Conservation (phyloP, 2,329 filamentous ascomycete species). For the Botrytis tulipae region DNA sequence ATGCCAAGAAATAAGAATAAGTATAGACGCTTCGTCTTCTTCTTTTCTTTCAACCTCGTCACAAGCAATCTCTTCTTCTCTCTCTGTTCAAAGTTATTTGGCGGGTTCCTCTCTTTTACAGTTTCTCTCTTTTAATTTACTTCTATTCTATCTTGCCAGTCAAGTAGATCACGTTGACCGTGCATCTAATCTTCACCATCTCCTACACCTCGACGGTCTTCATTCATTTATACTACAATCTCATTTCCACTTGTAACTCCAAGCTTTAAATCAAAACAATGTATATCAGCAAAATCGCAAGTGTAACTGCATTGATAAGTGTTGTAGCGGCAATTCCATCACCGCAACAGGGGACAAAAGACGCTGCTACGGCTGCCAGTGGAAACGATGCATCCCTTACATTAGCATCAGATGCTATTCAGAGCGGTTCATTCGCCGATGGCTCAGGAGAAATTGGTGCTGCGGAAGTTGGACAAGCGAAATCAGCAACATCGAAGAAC, state of each 20-base stretch:
- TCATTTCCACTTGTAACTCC: slow-evolving; percentile 6
- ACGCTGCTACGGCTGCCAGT: slow-evolving; percentile 3
- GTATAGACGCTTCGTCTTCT: slow-evolving; percentile 30
- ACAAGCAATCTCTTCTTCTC: slow-evolving; percentile 27
- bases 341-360: slow-evolving; percentile 17
- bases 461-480: slow-evolving; percentile 32
- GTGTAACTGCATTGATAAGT: slow-evolving; percentile 31
- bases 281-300: slow-evolving; percentile 31
- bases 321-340: slow-evolving; percentile 27
- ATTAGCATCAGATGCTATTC: slow-evolving; percentile 32
- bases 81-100: slow-evolving; percentile 27
- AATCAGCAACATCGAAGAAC: slow-evolving; percentile 35
- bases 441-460: slow-evolving; percentile 32
- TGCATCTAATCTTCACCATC: slow-evolving; percentile 36
- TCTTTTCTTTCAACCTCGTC: slow-evolving; percentile 29
- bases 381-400: slow-evolving; percentile 25
- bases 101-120: slow-evolving; percentile 36
- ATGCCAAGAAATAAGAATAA: slow-evolving; percentile 38
- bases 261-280: slow-evolving; percentile 16
- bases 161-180: slow-evolving; percentile 41
- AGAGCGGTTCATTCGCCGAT: slow-evolving; percentile 35
- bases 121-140: slow-evolving; percentile 31
- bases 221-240: slow-evolving; percentile 33
- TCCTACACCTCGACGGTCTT: slow-evolving; percentile 38
- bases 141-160: slow-evolving; percentile 36